A percentile compares a stretch with the other conserved stretches of the same genome.
Conservation (phyloP, 2,329 filamentous ascomycete species). For the Aspergillus ustus region DNA sequence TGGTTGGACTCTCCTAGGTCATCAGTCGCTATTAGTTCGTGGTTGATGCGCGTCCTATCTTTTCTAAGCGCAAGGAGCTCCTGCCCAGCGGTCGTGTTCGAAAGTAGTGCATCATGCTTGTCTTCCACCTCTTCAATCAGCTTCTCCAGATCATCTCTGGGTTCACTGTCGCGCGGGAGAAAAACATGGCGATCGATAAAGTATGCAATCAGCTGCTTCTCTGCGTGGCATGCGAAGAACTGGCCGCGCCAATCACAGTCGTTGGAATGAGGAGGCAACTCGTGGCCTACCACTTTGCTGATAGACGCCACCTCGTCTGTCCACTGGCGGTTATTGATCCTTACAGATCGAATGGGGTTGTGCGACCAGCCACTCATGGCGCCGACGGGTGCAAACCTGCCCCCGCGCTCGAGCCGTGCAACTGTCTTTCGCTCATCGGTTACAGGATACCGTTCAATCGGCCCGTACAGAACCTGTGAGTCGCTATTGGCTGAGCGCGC, state of each 20-base stretch:
- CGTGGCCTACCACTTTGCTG: conserved; percentile 1
- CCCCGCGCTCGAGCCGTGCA: conserved; percentile 11
- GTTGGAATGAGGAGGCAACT: not conserved
- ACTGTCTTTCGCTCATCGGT: conserved; percentile 7
- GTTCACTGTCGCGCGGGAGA: conserved; percentile 8
- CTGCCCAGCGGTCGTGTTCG: not conserved
- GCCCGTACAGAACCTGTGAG: too few species aligned
- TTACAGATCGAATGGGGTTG: conserved; percentile 1
- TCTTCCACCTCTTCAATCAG: not conserved
- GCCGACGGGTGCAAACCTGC: conserved; percentile 1
- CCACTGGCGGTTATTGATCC: conserved; percentile 13
- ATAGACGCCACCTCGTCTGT: conserved; percentile 17
- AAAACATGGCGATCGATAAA: conserved; percentile 23
- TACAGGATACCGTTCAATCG: conserved; percentile 17
- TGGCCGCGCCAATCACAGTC: conserved; percentile 5
- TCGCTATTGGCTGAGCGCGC: too few species aligned
- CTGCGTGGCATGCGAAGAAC: conserved; percentile 19
- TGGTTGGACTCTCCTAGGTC: not conserved
- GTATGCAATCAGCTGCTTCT: conserved; percentile 24
- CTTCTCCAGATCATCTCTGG: not conserved
- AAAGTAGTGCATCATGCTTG: not conserved
- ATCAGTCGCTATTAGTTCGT: not conserved
- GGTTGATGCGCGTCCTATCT: not conserved
- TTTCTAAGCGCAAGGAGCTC: not conserved
- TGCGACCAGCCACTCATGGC: conserved; percentile 18